These are phyloP conservation scores for Biscogniauxia marginata DNA, from an alignment of 2,329 filamentous ascomycete species.

Conservation along the genomic window DNA sequence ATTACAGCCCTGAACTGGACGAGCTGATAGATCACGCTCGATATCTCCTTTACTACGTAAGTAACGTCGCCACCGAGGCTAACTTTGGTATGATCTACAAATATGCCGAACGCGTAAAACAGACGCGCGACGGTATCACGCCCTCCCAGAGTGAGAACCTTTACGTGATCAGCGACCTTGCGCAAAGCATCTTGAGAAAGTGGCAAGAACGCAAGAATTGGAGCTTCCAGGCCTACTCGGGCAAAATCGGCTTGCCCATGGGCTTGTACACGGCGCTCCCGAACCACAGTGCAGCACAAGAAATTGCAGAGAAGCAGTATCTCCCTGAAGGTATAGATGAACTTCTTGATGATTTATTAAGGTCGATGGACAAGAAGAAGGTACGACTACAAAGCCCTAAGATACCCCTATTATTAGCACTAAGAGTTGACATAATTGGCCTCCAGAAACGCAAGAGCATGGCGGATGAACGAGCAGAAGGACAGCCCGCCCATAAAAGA, in stretches of 20 bases:
- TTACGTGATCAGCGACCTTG: conserved; percentile 84
- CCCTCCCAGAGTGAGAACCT: conserved; percentile 68
- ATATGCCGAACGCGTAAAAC: conserved; percentile 89
- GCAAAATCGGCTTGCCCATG: conserved; percentile 76
- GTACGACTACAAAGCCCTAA: conserved; percentile 35
- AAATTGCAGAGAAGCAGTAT: conserved; percentile 83
- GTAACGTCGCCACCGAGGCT: conserved; percentile 76
- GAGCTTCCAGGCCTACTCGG: conserved; percentile 79
- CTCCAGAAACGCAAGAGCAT: conserved; percentile 56
- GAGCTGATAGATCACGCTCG: conserved; percentile 79
- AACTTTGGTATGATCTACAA: conserved; percentile 89
- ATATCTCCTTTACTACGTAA: conserved; percentile 89
- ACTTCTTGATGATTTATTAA: conserved; percentile 66
- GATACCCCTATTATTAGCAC: background rate
- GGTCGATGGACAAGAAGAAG: conserved; percentile 71
- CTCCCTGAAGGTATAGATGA: conserved; percentile 76
- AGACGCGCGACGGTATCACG: conserved; percentile 76
- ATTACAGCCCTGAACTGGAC: conserved; percentile 67
- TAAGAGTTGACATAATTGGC: conserved; percentile 26
- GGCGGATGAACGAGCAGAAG: conserved; percentile 48
- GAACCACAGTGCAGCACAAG: conserved; percentile 75
- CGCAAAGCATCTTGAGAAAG: conserved; percentile 76
- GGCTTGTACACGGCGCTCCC: conserved; percentile 75
- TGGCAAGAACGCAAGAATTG: conserved; percentile 87
- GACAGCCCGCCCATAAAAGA: conserved; percentile 43